These are phyloP conservation scores for Diutina catenulata DNA, from an alignment of 1,139 yeast species.

Conservation along the genomic window DNA sequence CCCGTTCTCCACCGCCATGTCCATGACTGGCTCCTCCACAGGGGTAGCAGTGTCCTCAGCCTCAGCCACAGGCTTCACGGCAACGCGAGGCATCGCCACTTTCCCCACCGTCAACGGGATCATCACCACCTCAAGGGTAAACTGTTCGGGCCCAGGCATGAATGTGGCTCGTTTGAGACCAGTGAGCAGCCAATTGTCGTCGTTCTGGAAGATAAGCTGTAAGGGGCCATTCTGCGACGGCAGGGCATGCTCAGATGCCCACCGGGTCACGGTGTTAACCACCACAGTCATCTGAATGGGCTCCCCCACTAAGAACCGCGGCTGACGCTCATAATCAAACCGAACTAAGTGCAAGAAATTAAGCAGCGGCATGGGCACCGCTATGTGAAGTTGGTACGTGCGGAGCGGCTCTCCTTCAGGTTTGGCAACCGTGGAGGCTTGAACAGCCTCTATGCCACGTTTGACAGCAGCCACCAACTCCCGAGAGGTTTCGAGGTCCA, in stretches of 20 bases:
- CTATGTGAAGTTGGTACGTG: constrained; percentile 18
- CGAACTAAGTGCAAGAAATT: constrained; percentile 40
- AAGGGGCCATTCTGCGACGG: constrained; percentile 11
- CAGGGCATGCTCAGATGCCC: constrained; percentile 18
- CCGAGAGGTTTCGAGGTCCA: too few relatives aligned
- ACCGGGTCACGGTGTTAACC: constrained; percentile 33
- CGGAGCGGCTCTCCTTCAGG: too few relatives aligned
- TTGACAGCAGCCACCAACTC: too few relatives aligned
- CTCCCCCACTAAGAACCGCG: constrained; percentile 50
- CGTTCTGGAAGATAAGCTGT: constrained; percentile 21
- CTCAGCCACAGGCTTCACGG: constrained; percentile 26
- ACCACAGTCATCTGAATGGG: constrained; percentile 36
- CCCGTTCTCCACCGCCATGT: constrained; percentile 55
- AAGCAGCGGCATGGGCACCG: constrained; percentile 42
- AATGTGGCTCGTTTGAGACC: constrained; percentile 32
- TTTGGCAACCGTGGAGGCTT: too few relatives aligned
- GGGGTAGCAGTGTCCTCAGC: neutral
- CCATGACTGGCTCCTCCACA: constrained; percentile 30
- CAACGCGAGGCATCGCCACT: constrained; percentile 51
- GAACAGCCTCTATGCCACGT: too few relatives aligned
- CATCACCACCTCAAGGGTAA: constrained; percentile 34
- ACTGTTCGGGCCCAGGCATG: constrained; percentile 21
- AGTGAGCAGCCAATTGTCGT: constrained; percentile 56
- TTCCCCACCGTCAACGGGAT: constrained; percentile 74
- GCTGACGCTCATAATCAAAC: constrained; percentile 23